Evolutionary conservation across 352 stramenopile genomes (phyloP).

Genomic region (Blastocystis sp.): DNA sequence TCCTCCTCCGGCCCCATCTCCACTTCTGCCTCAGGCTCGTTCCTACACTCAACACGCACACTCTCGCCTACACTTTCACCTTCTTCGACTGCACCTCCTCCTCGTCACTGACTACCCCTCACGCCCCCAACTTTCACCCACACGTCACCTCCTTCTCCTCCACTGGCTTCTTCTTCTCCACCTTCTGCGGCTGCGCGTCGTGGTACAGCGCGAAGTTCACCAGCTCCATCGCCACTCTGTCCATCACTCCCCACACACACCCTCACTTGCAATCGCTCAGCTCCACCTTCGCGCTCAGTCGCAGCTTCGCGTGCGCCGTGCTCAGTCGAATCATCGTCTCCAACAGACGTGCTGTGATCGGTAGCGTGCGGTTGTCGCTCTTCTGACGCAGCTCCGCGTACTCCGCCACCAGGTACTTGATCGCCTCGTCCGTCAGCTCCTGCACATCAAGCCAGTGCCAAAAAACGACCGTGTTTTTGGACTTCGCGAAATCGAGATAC

Average conservation of each 20-base stretch:
- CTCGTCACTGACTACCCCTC: constrained; percentile 51
- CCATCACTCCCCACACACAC: not conserved
- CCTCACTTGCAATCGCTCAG: constrained; percentile 74
- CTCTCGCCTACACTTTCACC: not conserved
- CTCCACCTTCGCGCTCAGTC: constrained; percentile 84
- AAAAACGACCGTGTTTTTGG: constrained; percentile 52
- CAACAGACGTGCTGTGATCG: constrained; percentile 93
- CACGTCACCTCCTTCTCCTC: constrained; percentile 63
- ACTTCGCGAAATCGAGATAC: constrained; percentile 99
- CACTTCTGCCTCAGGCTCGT: not conserved
- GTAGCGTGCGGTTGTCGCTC: constrained; percentile 87
- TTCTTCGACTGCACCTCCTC: constrained; percentile 15
- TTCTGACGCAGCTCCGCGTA: constrained; percentile 94
- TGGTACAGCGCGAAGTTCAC: constrained; percentile 97
- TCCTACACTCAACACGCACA: not conserved
- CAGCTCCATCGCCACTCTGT: constrained; percentile 86
- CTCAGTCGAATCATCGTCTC: constrained; percentile 98
- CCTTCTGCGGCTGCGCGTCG: constrained; percentile 74
- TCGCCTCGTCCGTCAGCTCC: constrained; percentile 79
- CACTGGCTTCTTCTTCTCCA: constrained; percentile 13
- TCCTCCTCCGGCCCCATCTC: not conserved
- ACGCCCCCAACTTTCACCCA: not conserved
- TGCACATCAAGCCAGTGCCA: constrained; percentile 74
- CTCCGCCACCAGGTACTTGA: constrained; percentile 88
- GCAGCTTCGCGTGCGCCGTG: constrained; percentile 92